phyloP scores from a whole-genome alignment of 306 rosid species.

The Cucumis hystrix region DNA sequence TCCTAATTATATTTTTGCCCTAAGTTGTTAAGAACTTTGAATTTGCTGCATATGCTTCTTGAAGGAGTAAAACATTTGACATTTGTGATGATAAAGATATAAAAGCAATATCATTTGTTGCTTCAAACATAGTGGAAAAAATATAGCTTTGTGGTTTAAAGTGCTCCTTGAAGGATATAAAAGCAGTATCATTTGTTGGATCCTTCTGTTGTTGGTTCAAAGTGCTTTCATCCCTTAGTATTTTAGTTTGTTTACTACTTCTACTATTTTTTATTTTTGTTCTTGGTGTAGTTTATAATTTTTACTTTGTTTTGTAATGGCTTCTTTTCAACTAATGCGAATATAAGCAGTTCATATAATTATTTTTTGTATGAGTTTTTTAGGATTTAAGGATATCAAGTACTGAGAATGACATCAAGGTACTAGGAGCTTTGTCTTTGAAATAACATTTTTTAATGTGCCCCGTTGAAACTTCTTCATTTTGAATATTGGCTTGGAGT shows the following conservation, averaged over 20 bases:
- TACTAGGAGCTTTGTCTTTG: slow-evolving; percentile 17
- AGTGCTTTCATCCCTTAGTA: neutral
- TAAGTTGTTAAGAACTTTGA: too few relatives aligned
- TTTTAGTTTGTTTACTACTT: neutral
- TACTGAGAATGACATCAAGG: slow-evolving; percentile 62
- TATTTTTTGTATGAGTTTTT: neutral
- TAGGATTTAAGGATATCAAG: slow-evolving; percentile 4
- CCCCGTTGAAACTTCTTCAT: neutral
- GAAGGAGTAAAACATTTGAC: neutral
- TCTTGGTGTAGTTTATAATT: neutral
- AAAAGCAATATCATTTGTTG: slow-evolving; percentile 91
- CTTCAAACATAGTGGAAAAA: slow-evolving; percentile 48
- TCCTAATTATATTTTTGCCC: too few relatives aligned
- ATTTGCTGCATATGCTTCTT: too few relatives aligned
- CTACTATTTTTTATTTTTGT: neutral
- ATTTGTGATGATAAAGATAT: slow-evolving; percentile 84
- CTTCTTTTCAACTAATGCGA: neutral
- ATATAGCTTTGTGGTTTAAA: neutral
- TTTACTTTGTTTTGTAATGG: neutral
- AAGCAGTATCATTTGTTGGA: too few relatives aligned
- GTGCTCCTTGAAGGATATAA: too few relatives aligned
- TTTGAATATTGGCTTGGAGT: neutral
- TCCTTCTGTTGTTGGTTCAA: too few relatives aligned
- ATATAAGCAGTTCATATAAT: neutral
- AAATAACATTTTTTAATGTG: neutral